A percentile compares a stretch with the other conserved stretches of the same genome.
Conservation (phyloP, 768 basidiomycete genomes). For the Leccinum boreale region DNA sequence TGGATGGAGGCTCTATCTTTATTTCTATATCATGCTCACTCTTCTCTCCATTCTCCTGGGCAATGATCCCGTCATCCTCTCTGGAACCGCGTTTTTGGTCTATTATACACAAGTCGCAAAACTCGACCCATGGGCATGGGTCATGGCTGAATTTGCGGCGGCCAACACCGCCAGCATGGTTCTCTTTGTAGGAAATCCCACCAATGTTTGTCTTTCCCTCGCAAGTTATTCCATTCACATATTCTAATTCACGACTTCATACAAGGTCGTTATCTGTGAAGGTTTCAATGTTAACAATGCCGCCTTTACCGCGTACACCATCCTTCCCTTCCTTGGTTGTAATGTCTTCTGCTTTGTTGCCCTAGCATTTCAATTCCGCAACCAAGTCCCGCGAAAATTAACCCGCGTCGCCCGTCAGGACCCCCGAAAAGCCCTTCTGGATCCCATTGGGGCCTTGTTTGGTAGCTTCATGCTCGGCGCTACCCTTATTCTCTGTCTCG, state of each 20-base stretch:
- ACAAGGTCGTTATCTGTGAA: constrained; percentile 73
- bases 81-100: constrained; percentile 85
- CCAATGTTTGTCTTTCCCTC: constrained; percentile 50
- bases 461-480: constrained; percentile 63
- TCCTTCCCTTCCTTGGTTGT: constrained; percentile 75
- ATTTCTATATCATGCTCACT: constrained; percentile 83
- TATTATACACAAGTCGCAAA: constrained; percentile 71
- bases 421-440: constrained; percentile 62
- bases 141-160: constrained; percentile 73
- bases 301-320: constrained; percentile 78
- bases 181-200: constrained; percentile 85
- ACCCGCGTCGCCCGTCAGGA: constrained; percentile 36
- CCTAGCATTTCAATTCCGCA: constrained; percentile 58
- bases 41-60: constrained; percentile 77
- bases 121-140: constrained; percentile 58
- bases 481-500: constrained; percentile 72
- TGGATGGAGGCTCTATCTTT: constrained; percentile 70
- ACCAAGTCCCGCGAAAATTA: constrained; percentile 49
- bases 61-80: constrained; percentile 92
- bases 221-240: neutral
- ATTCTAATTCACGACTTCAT: neutral
- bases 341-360: constrained; percentile 57
- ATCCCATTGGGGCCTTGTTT: constrained; percentile 71
- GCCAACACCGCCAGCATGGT: constrained; percentile 78
- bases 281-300: constrained; percentile 78